Percentiles rank a stretch among this genome's conserved stretches.
Evolutionary conservation across 2,329 filamentous ascomycete genomes (phyloP).

Genomic region (Phaeosphaeriaceae sp.): DNA sequence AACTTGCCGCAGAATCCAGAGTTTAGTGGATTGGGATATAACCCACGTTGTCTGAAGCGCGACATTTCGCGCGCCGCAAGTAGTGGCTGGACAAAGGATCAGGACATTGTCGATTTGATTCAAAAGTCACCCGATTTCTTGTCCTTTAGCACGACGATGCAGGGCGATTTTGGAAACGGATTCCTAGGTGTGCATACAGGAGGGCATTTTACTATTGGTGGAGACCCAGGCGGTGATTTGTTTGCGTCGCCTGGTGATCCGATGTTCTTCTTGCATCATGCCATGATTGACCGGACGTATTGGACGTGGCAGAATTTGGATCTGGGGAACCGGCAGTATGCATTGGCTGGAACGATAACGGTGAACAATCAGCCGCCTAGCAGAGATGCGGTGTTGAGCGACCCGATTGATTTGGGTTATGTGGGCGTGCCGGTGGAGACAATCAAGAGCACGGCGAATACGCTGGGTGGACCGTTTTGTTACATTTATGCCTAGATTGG

Average conservation of each 20-base stretch:
- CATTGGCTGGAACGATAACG: conserved; percentile 55
- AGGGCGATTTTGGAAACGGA: conserved; percentile 46
- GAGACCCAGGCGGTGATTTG: conserved; percentile 57
- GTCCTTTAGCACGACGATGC: conserved; percentile 48
- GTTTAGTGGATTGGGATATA: conserved; percentile 40
- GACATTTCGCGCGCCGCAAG: conserved; percentile 33
- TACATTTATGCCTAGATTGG: conserved; percentile 50
- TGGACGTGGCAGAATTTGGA: conserved; percentile 62
- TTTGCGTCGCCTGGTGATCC: conserved; percentile 57
- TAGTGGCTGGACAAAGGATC: conserved; percentile 17
- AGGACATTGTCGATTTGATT: conserved; percentile 21
- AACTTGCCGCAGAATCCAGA: conserved; percentile 41
- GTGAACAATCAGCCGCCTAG: conserved; percentile 54
- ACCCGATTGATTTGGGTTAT: conserved; percentile 50
- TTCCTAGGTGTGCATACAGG: conserved; percentile 55
- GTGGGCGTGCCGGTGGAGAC: conserved; percentile 35
- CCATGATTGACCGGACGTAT: conserved; percentile 57
- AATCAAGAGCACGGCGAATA: conserved; percentile 53
- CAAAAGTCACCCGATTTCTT: conserved; percentile 13
- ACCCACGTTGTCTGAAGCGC: conserved; percentile 50
- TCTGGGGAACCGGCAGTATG: conserved; percentile 45
- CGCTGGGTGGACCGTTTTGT: conserved; percentile 56
- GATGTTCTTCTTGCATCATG: conserved; percentile 57
- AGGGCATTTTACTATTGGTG: conserved; percentile 57
- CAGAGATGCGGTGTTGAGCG: conserved; percentile 55